Evolutionary conservation across 345 rosid species (phyloP), one percentile per base, ranked within the genome.

Genomic region (Salix koriyanagi): DNA sequence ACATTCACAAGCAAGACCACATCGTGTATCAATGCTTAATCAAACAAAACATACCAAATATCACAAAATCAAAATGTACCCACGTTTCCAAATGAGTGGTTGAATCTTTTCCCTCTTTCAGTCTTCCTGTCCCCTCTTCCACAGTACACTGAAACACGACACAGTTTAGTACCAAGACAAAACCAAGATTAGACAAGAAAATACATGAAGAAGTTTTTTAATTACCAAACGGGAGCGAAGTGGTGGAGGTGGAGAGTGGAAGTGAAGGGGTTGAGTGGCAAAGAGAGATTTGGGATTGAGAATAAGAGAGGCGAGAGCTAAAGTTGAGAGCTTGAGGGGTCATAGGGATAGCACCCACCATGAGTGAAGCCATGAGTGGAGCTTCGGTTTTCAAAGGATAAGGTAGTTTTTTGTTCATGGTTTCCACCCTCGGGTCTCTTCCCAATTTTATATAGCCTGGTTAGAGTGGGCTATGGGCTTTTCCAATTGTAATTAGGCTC

Each of bases 101-200:
- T 88, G 82, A 95, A 95, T 21, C 99, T 94, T 88, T 95, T 95
- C 61, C 99, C 99, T 78, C 81, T 95, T 15, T 83, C 91, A 14
- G 99, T 93, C 83, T 90, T 93, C 84, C 77, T 89, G 82, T 95
- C 97, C 54, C 97, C 99, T 80, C 99, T 77, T 8, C 99, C 97
- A 70, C 97, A 91, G 69, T 85, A 85, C 70, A 95, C 99, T 90
- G 85, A 9, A 50, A 60, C 65, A 42, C 16, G 46, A 18, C 46
- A 16, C 65, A 46, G 18, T 14, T 39, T 41, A 60, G 8, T n/a
- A 65, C 26, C 26, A 21, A 62, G 79, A n/a, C 7, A 74, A 72
- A 15, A 28, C 15, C 52, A 32, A 18, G 32, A 62, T 3, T 4
- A 39, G 46, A 25, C 18, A 30, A 70, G 42, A 18, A 44, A 7